Percentiles rank a stretch among this genome's conserved stretches.
These are phyloP conservation scores for Trichosporon sp. DNA, from an alignment of 1,284 basidiomycete species.

Conservation along the genomic window DNA sequence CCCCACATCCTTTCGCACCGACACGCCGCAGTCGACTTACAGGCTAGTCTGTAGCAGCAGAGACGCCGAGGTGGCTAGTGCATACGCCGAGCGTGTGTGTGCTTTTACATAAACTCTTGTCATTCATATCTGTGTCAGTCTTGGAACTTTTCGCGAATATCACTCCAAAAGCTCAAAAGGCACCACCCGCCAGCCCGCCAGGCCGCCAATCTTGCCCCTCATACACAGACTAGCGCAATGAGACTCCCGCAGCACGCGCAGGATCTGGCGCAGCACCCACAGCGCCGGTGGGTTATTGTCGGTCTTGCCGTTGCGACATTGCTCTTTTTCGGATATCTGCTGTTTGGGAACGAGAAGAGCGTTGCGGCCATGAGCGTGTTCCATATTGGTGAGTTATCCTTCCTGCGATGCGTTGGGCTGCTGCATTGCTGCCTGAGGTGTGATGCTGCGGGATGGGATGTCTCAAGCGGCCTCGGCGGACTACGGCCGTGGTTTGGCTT, in stretches of 20 bases:
- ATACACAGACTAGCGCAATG: neutral
- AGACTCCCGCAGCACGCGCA: neutral
- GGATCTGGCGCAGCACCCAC: neutral
- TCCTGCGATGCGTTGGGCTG: neutral
- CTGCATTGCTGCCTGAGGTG: too few species aligned
- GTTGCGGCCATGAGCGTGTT: constrained; percentile 10
- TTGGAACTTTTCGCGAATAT: too few species aligned
- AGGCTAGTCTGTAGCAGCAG: too few species aligned
- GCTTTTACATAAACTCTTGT: too few species aligned
- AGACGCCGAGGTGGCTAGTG: too few species aligned
- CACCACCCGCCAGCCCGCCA: too few species aligned
- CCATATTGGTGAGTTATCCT: constrained; percentile 23
- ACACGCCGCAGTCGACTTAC: neutral
- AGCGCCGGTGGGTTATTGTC: neutral
- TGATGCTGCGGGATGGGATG: too few species aligned
- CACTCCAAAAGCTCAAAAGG: too few species aligned
- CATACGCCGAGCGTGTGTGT: too few species aligned
- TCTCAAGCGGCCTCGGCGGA: constrained; percentile 23
- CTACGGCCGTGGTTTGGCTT: too few species aligned
- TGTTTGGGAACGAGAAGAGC: neutral
- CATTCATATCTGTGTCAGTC: too few species aligned
- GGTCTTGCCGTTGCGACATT: neutral
- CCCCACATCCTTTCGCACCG: neutral
- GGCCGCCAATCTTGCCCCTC: neutral
- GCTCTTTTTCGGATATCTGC: neutral